A percentile compares a stretch with the other conserved stretches of the same genome.
Evolutionary conservation across 352 stramenopile genomes (phyloP).

Genomic region (Pythium inflatum): DNA sequence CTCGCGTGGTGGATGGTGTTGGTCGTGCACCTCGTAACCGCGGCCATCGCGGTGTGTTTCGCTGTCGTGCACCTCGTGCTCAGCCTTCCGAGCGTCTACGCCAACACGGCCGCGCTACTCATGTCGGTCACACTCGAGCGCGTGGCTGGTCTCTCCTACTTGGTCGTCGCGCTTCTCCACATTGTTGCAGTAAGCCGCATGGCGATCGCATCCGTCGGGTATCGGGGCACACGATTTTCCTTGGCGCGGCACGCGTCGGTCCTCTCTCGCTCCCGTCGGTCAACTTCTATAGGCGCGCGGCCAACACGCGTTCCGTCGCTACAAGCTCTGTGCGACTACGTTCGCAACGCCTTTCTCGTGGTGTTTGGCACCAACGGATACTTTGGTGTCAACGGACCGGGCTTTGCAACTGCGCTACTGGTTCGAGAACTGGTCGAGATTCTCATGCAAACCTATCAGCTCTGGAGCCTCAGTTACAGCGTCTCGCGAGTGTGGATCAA

Average conservation of each 20-base stretch:
- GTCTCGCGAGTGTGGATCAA: slow-evolving; percentile 29
- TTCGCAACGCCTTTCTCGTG: neutral
- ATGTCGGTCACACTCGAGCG: slow-evolving; percentile 12
- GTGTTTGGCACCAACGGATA: slow-evolving; percentile 5
- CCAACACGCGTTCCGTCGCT: too few relatives aligned
- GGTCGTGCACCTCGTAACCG: slow-evolving; percentile 1
- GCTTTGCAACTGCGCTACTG: slow-evolving; percentile 3
- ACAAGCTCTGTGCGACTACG: too few relatives aligned
- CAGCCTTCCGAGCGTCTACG: slow-evolving; percentile 1
- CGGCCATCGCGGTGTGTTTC: slow-evolving; percentile 1
- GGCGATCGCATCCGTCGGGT: neutral
- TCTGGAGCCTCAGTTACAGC: slow-evolving; percentile 8
- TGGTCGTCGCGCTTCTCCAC: slow-evolving; percentile 2
- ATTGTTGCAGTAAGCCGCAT: neutral
- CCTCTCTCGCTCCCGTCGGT: too few relatives aligned
- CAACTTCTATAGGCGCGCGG: too few relatives aligned
- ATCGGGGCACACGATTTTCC: neutral
- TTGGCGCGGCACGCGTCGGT: too few relatives aligned
- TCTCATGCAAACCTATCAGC: slow-evolving; percentile 21
- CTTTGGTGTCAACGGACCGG: slow-evolving; percentile 18
- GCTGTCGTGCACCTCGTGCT: slow-evolving; percentile 8
- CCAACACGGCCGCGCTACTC: neutral
- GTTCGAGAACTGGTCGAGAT: slow-evolving; percentile 18
- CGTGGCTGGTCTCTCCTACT: slow-evolving; percentile 2
- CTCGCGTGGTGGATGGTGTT: slow-evolving; percentile 12